phyloP scores from a whole-genome alignment of 202 grass and related monocot species.

The Panicum virgatum region DNA sequence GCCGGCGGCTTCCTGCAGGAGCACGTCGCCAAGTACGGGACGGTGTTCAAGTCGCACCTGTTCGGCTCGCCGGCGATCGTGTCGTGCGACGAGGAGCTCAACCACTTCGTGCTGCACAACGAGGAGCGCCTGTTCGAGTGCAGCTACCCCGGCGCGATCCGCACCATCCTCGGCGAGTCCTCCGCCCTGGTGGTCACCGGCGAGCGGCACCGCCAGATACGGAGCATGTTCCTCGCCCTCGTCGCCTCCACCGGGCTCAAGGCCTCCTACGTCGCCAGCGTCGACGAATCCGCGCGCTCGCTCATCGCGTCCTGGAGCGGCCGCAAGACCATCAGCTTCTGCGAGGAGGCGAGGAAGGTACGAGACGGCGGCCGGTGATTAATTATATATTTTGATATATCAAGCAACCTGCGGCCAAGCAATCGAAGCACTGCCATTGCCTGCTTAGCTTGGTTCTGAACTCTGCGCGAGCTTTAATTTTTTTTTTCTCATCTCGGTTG shows the following conservation, averaged over 20 bases:
- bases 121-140: slow-evolving; percentile 48
- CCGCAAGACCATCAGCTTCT: slow-evolving; percentile 18
- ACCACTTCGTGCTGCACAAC: slow-evolving; percentile 52
- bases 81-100: slow-evolving; percentile 52
- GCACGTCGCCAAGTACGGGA: slow-evolving; percentile 50
- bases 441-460: no score
- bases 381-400: no score
- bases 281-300: slow-evolving; percentile 16
- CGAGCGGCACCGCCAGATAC: slow-evolving; percentile 43
- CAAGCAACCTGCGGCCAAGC: no score
- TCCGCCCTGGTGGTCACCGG: slow-evolving; percentile 46
- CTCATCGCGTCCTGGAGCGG: slow-evolving; percentile 43
- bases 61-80: slow-evolving; percentile 56
- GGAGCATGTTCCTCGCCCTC: slow-evolving; percentile 34
- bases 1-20: slow-evolving; percentile 40
- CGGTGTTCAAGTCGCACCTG: slow-evolving; percentile 56
- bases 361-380: no score
- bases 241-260: slow-evolving; percentile 23
- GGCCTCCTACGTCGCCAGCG: slow-evolving; percentile 24
- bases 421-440: no score
- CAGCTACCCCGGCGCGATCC: slow-evolving; percentile 46
- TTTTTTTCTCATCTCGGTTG: no score
- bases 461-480: no score
- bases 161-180: slow-evolving; percentile 41
- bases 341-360: slow-evolving; percentile 38